Conservation (phyloP, 441 rosid species). For the Mallotus japonicus region DNA sequence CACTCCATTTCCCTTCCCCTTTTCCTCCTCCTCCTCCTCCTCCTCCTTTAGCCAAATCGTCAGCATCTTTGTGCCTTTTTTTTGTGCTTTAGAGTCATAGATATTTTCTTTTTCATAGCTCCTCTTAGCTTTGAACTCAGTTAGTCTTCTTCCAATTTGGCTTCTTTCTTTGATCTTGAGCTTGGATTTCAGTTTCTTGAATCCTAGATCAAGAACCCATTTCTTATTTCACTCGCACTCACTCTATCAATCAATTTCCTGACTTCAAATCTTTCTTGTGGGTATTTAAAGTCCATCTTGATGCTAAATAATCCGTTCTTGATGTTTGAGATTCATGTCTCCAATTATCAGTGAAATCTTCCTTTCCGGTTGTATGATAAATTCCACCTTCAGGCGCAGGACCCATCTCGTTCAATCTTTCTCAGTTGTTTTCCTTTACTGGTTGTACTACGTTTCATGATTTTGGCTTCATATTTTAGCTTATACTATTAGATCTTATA, state of each 20-base stretch:
- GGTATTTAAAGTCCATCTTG: conserved; percentile 24
- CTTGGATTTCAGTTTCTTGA: conserved; percentile 11
- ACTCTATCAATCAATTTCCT: not conserved
- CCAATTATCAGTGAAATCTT: conserved; percentile 83
- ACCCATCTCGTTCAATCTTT: conserved; percentile 97
- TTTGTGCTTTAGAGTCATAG: not conserved
- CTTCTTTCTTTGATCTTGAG: conserved; percentile 1
- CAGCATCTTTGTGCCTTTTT: not conserved
- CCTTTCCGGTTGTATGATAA: conserved; percentile 69
- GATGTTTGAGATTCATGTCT: conserved; percentile 96
- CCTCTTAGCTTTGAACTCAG: conserved; percentile 19
- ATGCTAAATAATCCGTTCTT: conserved; percentile 52
- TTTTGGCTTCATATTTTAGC: conserved; percentile 17
- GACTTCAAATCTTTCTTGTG: not conserved
- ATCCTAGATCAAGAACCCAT: no score
- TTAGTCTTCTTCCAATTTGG: not conserved
- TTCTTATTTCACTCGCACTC: not conserved
- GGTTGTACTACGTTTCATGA: conserved; percentile 90
- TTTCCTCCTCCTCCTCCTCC: not conserved
- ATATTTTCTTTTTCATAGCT: not conserved
- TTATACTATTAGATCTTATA: conserved; percentile 21
- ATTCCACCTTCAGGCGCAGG: conserved; percentile 81
- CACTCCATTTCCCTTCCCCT: conserved; percentile 9
- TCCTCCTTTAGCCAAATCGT: not conserved
- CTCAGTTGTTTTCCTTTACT: conserved; percentile 96